Percentiles rank a stretch among this genome's conserved stretches.
These are phyloP conservation scores for Monosporascus sp. DNA, from an alignment of 2,329 filamentous ascomycete genomes.

Conservation along the genomic window DNA sequence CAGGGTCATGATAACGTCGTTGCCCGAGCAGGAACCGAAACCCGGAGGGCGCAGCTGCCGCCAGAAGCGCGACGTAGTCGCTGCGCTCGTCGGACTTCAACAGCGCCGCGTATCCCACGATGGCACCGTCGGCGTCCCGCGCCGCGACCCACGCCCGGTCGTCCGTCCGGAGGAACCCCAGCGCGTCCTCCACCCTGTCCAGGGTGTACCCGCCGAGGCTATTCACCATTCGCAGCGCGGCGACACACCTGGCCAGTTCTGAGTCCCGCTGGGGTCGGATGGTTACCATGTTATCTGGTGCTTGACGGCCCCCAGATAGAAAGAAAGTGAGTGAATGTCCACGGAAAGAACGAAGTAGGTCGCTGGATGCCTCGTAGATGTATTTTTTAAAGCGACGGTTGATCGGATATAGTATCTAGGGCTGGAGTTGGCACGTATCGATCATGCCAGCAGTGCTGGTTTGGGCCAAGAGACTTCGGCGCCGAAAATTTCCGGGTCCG, in stretches of 20 bases:
- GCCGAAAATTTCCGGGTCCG: too few species aligned
- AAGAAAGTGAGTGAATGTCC: too few species aligned
- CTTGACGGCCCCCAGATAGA: background rate
- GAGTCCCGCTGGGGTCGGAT: slow-evolving; percentile 12
- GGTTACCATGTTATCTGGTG: slow-evolving; percentile 1
- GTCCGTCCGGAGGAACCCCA: slow-evolving; percentile 4
- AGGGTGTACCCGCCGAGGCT: slow-evolving; percentile 15
- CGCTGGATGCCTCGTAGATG: too few species aligned
- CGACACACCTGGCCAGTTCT: slow-evolving; percentile 11
- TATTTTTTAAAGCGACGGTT: too few species aligned
- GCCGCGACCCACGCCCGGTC: slow-evolving; percentile 12
- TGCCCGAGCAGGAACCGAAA: slow-evolving; percentile 1
- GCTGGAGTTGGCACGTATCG: too few species aligned
- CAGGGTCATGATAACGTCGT: slow-evolving; percentile 6
- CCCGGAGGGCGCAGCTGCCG: background rate
- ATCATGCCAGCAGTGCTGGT: too few species aligned
- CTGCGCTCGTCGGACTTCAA: background rate
- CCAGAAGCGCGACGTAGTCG: background rate
- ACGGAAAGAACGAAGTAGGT: too few species aligned
- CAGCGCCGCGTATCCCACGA: background rate
- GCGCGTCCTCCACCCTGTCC: slow-evolving; percentile 8
- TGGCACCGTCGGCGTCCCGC: slow-evolving; percentile 1
- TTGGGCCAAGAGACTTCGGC: too few species aligned
- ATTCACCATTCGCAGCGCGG: slow-evolving; percentile 11
- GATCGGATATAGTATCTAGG: too few species aligned